Evolutionary conservation across 1,284 basidiomycete species (phyloP), one percentile per base, ranked within the genome.

Genomic region (Boletus sp.): DNA sequence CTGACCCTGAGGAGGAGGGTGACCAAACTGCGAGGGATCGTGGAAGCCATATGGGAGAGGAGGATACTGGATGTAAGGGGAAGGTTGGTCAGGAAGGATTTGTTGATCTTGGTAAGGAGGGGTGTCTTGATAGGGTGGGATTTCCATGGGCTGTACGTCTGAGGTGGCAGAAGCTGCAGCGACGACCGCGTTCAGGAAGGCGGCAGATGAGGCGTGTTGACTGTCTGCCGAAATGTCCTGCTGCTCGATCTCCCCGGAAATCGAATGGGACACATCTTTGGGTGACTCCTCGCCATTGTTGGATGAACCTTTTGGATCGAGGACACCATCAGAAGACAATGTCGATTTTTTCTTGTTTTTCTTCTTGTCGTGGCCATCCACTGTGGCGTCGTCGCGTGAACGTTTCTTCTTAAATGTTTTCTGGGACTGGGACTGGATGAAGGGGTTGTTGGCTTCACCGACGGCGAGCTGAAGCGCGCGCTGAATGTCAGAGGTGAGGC

Each of bases 171-270:
- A 77, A 4, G 84, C 81, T n/a, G 83, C 82, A 55, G 82, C 81
- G 28, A 83, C 79, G n/a, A 86, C 79, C 1, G 84, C 83, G 58
- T 83, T 85, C 31, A 90, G 74, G 51, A 90, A 81, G n/a, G 84
- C 85, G 27, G 81, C 76, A 6, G 81, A 77, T 49, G 80, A 77
- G 28, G 76, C 67, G 56, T 77, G 74, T n/a, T 76, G 73, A 38
- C 74, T 71, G 43, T 70, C 68, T 31, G 62, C 74, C 44, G 73
- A 71, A 43, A 73, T 68, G 53, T 70, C 63, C 51, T 76, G 66
- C 28, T 74, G 69, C 27, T 66, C 62, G 52, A 64, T 53, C 55
- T 63, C 63, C 19, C 14, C 16, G 1, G 65, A 31, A 23, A 61
- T 58, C 2, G 46, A 10, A 16, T 61, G 46, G 2, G 56, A 27